Evolutionary conservation across 192 early-diverging fungal genomes (phyloP).

Genomic region (Coemansia sp.): DNA sequence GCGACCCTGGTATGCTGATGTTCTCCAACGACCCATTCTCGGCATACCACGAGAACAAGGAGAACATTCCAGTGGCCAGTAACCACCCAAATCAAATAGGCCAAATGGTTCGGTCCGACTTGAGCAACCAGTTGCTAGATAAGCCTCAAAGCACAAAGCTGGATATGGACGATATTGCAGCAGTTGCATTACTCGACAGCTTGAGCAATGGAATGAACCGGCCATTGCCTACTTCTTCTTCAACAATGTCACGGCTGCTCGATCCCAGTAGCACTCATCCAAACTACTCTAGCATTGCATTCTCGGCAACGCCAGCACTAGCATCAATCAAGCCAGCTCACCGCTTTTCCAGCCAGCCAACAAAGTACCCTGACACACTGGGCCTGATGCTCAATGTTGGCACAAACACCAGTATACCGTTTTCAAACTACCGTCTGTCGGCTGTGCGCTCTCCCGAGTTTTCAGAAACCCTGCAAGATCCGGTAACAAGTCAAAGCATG

Average conservation of each 20-base stretch:
- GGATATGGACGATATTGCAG: slow-evolving; percentile 47
- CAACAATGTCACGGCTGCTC: slow-evolving; percentile 3
- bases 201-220: slow-evolving; percentile 24
- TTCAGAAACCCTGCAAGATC: background rate
- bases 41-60: slow-evolving; percentile 19
- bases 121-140: background rate
- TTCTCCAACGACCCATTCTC: slow-evolving; percentile 27
- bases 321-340: background rate
- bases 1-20: slow-evolving; percentile 3
- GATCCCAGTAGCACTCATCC: background rate
- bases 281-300: background rate
- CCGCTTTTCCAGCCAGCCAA: slow-evolving; percentile 1
- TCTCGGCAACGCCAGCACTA: slow-evolving; percentile 5
- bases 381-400: background rate
- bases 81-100: background rate
- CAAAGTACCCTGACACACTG: background rate
- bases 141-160: background rate
- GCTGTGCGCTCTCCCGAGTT: slow-evolving; percentile 19
- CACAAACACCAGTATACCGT: background rate
- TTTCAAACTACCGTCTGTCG: slow-evolving; percentile 36
- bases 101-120: slow-evolving; percentile 5
- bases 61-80: slow-evolving; percentile 13
- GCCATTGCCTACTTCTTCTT: background rate
- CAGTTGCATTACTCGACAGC: slow-evolving; percentile 49
- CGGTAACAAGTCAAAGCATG: background rate